These are phyloP conservation scores for Colletotrichum zoysiae DNA, from an alignment of 2,329 filamentous ascomycete genomes.

Conservation along the genomic window DNA sequence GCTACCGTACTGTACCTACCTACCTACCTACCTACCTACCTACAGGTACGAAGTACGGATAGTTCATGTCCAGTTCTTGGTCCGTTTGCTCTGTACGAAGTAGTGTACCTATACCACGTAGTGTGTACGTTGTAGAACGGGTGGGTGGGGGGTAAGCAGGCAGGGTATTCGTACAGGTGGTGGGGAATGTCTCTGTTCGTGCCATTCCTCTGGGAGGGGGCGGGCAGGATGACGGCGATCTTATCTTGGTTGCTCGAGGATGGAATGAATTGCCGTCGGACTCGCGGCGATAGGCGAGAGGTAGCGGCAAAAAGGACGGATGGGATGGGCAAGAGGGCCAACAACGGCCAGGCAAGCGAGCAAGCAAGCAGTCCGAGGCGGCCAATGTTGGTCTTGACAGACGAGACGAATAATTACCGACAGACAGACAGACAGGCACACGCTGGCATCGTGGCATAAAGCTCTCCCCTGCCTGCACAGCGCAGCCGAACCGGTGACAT, in stretches of 20 bases:
- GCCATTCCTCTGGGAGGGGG: background rate
- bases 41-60: too few species aligned
- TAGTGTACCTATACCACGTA: too few species aligned
- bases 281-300: background rate
- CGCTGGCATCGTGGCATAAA: background rate
- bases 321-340: background rate
- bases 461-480: background rate
- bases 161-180: background rate
- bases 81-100: background rate
- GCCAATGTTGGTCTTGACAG: constrained; percentile 22
- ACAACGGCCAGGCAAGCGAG: too few species aligned
- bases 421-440: background rate
- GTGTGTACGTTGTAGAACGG: too few species aligned
- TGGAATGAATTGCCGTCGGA: background rate
- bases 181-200: background rate
- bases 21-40: too few species aligned
- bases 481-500: background rate
- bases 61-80: too few species aligned
- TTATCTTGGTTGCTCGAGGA: constrained; percentile 17
- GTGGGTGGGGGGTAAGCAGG: background rate
- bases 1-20: too few species aligned
- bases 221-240: too few species aligned
- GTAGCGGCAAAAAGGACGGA: background rate
- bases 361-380: background rate
- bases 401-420: background rate